A percentile compares a stretch with the other conserved stretches of the same genome.
Conservation (phyloP, 1,284 basidiomycete species). For the Caloboletus inedulis region DNA sequence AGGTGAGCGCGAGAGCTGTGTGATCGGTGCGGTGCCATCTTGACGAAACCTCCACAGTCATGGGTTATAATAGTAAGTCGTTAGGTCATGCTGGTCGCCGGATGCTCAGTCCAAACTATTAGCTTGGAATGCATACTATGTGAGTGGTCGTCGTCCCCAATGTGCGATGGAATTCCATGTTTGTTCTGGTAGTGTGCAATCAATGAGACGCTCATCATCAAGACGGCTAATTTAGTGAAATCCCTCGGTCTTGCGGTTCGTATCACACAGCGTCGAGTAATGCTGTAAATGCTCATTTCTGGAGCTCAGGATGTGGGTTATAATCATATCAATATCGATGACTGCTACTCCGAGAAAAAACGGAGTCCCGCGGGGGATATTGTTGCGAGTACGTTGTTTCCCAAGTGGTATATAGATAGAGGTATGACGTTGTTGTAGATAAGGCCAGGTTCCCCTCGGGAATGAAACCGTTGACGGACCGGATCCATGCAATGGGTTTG, state of each 20-base stretch:
- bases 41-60: conserved; percentile 20
- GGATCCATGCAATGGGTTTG: conserved; percentile 52
- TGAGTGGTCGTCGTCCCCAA: conserved; percentile 24
- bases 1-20: conserved; percentile 18
- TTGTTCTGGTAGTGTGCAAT: conserved; percentile 47
- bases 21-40: neutral
- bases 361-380: conserved; percentile 46
- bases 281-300: neutral
- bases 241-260: conserved; percentile 45
- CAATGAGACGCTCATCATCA: conserved; percentile 47
- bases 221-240: conserved; percentile 47
- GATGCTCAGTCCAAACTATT: conserved; percentile 8
- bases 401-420: neutral
- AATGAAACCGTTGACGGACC: conserved; percentile 49
- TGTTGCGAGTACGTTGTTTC: conserved; percentile 38
- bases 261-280: conserved; percentile 16
- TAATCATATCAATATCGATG: conserved; percentile 53
- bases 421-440: conserved; percentile 31
- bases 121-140: conserved; percentile 63
- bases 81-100: neutral
- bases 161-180: neutral
- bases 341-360: conserved; percentile 55
- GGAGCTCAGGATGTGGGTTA: conserved; percentile 49
- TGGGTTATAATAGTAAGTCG: conserved; percentile 33
- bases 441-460: conserved; percentile 45